A percentile compares a stretch with the other conserved stretches of the same genome.
phyloP scores from a whole-genome alignment of 1,139 yeast genomes.

The Taiozyma onychis region DNA sequence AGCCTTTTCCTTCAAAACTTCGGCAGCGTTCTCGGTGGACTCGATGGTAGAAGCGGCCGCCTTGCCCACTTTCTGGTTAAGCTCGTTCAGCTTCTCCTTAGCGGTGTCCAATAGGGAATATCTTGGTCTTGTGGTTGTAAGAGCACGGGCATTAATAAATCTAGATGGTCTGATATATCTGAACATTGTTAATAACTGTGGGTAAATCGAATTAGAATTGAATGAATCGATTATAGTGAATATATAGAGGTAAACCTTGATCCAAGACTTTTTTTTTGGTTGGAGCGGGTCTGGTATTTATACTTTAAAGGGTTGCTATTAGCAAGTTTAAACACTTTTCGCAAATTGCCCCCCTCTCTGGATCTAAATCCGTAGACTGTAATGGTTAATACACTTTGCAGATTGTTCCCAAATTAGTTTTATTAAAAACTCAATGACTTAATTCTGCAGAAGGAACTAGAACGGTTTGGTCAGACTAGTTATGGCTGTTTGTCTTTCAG shows the following conservation, averaged over 20 bases:
- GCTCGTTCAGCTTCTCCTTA: constrained; percentile 24
- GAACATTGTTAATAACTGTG: neutral
- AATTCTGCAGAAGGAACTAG: neutral
- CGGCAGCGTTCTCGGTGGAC: constrained; percentile 21
- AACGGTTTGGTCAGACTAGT: too few relatives aligned
- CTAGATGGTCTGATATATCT: neutral
- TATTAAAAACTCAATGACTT: neutral
- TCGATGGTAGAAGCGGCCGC: constrained; percentile 26
- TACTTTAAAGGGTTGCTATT: constrained; percentile 1
- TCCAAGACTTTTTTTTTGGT: neutral
- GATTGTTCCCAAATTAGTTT: neutral
- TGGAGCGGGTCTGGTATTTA: neutral
- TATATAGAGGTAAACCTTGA: neutral
- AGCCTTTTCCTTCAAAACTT: constrained; percentile 12
- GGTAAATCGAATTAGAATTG: neutral
- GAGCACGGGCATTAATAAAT: constrained; percentile 1
- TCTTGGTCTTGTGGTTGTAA: constrained; percentile 2
- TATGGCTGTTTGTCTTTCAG: too few relatives aligned
- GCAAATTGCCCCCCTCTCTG: neutral
- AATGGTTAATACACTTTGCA: neutral
- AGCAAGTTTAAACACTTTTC: neutral
- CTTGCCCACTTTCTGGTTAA: constrained; percentile 27
- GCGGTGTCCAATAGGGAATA: constrained; percentile 24
- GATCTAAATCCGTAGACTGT: neutral
- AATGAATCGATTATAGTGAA: neutral